Evolutionary conservation across 1,284 basidiomycete genomes (phyloP).

Genomic region (Cryptococcus depauperatus): DNA sequence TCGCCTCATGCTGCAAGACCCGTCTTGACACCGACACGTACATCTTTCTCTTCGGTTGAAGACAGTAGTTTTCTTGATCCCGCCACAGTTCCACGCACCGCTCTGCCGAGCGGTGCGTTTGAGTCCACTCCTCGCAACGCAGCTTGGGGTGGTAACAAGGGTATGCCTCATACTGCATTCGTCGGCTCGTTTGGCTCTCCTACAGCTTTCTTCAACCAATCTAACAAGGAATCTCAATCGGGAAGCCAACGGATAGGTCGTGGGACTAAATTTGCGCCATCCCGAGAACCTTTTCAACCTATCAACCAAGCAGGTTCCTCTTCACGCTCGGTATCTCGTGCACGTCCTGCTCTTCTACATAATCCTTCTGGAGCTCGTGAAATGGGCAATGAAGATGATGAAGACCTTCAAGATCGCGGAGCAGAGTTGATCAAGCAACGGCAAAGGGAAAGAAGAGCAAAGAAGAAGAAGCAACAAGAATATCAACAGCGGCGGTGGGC

Average conservation of each 20-base stretch:
- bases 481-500: constrained; percentile 20
- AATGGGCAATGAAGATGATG: constrained; percentile 44
- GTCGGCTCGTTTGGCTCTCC: constrained; percentile 24
- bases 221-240: constrained; percentile 2
- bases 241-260: constrained; percentile 13
- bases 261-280: constrained; percentile 8
- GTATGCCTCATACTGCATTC: constrained; percentile 13
- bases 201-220: constrained; percentile 7
- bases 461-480: constrained; percentile 24
- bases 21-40: constrained; percentile 6
- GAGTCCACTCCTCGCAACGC: constrained; percentile 13
- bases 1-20: not conserved
- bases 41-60: constrained; percentile 15
- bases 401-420: constrained; percentile 49
- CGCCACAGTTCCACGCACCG: constrained; percentile 6
- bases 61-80: constrained; percentile 18
- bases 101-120: constrained; percentile 6
- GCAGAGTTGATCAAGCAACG: constrained; percentile 51
- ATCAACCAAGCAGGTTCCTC: constrained; percentile 13
- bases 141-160: constrained; percentile 8
- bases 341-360: constrained; percentile 6
- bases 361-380: constrained; percentile 1
- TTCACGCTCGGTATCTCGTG: constrained; percentile 24
- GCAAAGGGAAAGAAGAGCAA: constrained; percentile 48
- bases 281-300: constrained; percentile 2